phyloP scores from a whole-genome alignment of 768 basidiomycete species.

The Tricholoma flavovirens region DNA sequence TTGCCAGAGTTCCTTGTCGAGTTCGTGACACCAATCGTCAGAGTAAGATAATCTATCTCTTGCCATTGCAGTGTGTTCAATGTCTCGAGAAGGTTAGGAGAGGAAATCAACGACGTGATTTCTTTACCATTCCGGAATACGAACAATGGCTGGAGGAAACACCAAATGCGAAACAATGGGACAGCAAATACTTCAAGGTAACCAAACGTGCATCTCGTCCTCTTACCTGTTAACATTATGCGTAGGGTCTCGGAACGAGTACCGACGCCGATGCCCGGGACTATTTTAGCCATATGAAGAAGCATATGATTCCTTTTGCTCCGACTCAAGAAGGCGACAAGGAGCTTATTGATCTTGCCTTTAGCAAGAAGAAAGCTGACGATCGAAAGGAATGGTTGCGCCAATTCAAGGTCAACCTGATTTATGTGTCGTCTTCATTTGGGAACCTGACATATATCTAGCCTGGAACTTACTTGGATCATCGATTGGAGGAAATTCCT shows the following conservation, averaged over 20 bases:
- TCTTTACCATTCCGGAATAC: slow-evolving; percentile 97
- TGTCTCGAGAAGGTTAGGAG: slow-evolving; percentile 54
- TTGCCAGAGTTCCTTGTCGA: slow-evolving; percentile 92
- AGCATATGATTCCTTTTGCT: slow-evolving; percentile 92
- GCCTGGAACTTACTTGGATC: slow-evolving; percentile 94
- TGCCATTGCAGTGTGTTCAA: background rate
- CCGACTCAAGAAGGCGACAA: slow-evolving; percentile 76
- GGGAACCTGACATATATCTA: slow-evolving; percentile 22
- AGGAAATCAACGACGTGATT: slow-evolving; percentile 72
- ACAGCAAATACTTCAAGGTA: slow-evolving; percentile 96
- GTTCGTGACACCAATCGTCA: slow-evolving; percentile 97
- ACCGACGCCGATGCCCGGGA: slow-evolving; percentile 83
- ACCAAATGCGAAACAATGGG: slow-evolving; percentile 75
- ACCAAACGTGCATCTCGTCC: slow-evolving; percentile 11
- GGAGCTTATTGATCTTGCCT: slow-evolving; percentile 91
- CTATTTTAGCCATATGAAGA: slow-evolving; percentile 89
- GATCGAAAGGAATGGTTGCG: slow-evolving; percentile 98
- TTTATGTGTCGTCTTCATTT: background rate
- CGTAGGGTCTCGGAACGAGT: slow-evolving; percentile 92
- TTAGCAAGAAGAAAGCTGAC: slow-evolving; percentile 99
- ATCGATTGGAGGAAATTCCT: slow-evolving; percentile 78
- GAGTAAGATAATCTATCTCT: slow-evolving; percentile 44
- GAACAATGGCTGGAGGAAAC: slow-evolving; percentile 86
- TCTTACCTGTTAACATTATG: slow-evolving; percentile 1
- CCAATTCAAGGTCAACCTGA: slow-evolving; percentile 66